A percentile compares a stretch with the other conserved stretches of the same genome.
These are phyloP conservation scores for Penicillium capsulatum DNA, from an alignment of 2,329 filamentous ascomycete species.

Conservation along the genomic window DNA sequence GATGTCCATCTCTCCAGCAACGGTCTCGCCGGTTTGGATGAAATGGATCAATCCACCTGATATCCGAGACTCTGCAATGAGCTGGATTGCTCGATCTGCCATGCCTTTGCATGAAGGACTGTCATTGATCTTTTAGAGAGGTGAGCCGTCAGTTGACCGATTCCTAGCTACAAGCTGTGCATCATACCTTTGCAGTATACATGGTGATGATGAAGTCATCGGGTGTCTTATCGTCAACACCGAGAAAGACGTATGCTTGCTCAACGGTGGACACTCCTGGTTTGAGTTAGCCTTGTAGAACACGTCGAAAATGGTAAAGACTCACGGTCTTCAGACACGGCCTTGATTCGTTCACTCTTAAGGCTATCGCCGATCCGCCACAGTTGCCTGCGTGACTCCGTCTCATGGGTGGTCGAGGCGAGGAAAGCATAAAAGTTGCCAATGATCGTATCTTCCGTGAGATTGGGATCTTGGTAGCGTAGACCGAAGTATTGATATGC, in stretches of 20 bases:
- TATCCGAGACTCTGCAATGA: constrained; percentile 57
- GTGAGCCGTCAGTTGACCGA: background rate
- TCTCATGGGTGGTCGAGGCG: constrained; percentile 53
- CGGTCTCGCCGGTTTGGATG: constrained; percentile 50
- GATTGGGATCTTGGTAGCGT: constrained; percentile 39
- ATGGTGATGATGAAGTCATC: constrained; percentile 58
- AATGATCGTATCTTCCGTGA: constrained; percentile 59
- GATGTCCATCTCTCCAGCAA: constrained; percentile 52
- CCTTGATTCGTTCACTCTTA: constrained; percentile 55
- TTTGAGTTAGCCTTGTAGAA: constrained; percentile 4
- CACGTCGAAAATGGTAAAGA: constrained; percentile 4
- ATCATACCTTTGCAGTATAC: constrained; percentile 53
- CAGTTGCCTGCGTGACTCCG: constrained; percentile 54
- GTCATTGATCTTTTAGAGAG: constrained; percentile 46
- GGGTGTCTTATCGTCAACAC: constrained; percentile 46
- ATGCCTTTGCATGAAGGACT: constrained; percentile 48
- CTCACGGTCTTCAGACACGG: constrained; percentile 54
- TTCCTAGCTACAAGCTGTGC: background rate
- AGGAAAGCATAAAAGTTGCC: constrained; percentile 58
- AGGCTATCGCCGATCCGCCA: constrained; percentile 58
- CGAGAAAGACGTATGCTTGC: constrained; percentile 61
- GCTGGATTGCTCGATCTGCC: constrained; percentile 52
- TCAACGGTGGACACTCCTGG: constrained; percentile 56
- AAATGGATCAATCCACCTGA: constrained; percentile 53
- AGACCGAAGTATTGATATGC: constrained; percentile 61